Conservation (phyloP, 345 rosid genomes). For the Populus ilicifolia region DNA sequence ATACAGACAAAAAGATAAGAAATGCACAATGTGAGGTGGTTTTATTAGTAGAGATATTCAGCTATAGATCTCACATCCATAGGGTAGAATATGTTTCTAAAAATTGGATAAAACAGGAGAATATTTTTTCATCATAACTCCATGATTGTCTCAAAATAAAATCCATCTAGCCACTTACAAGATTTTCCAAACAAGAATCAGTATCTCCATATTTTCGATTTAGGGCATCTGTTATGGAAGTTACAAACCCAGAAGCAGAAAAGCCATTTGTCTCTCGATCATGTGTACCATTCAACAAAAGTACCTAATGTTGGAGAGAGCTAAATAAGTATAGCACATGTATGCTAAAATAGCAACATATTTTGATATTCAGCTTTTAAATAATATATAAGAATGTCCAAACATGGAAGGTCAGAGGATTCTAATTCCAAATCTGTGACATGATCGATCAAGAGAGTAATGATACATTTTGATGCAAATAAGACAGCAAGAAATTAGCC, state of each 20-base stretch:
- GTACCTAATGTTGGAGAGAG: conserved; percentile 40
- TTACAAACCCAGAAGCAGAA: conserved; percentile 76
- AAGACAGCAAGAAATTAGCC: conserved; percentile 1
- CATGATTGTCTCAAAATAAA: not conserved
- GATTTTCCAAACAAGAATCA: conserved; percentile 50
- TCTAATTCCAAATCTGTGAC: not conserved
- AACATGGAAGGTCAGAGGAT: no score
- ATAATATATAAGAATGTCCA: no score
- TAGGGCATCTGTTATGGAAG: conserved; percentile 72
- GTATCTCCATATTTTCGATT: conserved; percentile 74
- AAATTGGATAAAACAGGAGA: not conserved
- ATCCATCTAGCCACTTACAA: conserved; percentile 39
- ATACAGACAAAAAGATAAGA: no score
- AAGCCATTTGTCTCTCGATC: conserved; percentile 82
- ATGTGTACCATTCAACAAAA: conserved; percentile 68
- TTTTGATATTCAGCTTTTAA: not conserved
- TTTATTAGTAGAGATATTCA: no score
- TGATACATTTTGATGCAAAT: not conserved
- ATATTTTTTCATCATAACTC: not conserved
- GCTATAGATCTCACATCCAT: no score
- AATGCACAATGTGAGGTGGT: no score
- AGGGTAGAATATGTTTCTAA: no score
- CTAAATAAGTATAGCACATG: not conserved
- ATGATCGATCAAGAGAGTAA: not conserved
- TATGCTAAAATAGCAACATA: not conserved